These are phyloP conservation scores for Firmiana major DNA, from an alignment of 345 rosid genomes.

Conservation along the genomic window DNA sequence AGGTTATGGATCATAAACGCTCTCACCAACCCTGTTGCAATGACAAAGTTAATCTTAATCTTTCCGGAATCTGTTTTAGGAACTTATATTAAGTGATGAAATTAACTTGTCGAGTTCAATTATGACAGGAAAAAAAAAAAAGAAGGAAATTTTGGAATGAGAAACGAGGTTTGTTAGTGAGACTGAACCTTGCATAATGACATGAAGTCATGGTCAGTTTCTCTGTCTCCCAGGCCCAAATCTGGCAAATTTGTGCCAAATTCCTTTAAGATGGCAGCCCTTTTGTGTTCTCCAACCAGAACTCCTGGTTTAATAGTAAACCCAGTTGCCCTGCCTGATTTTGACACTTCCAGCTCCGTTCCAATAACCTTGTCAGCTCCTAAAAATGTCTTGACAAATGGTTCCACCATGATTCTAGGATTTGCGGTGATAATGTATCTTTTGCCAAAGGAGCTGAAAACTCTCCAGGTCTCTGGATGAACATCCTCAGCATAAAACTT, in stretches of 20 bases:
- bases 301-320: conserved; percentile 64
- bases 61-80: not conserved
- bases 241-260: conserved; percentile 64
- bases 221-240: conserved; percentile 76
- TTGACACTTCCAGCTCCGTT: conserved; percentile 63
- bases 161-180: not conserved
- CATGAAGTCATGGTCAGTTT: conserved; percentile 78
- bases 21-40: conserved; percentile 29
- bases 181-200: conserved; percentile 75
- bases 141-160: not conserved
- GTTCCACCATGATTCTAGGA: conserved; percentile 88
- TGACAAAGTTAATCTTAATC: not conserved
- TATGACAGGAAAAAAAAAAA: not conserved
- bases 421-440: conserved; percentile 69
- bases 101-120: not conserved
- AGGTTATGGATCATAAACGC: conserved; percentile 16
- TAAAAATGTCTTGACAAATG: conserved; percentile 57
- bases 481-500: conserved; percentile 87
- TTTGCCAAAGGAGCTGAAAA: conserved; percentile 76
- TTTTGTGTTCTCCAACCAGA: conserved; percentile 59
- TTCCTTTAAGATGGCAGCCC: conserved; percentile 56
- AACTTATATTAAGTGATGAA: not conserved
- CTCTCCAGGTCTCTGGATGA: conserved; percentile 73
- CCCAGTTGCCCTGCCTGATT: conserved; percentile 81
- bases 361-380: conserved; percentile 88